Base-by-base conservation (phyloP, 2,329 filamentous ascomycete species). In the Talaromyces marneffei region DNA sequence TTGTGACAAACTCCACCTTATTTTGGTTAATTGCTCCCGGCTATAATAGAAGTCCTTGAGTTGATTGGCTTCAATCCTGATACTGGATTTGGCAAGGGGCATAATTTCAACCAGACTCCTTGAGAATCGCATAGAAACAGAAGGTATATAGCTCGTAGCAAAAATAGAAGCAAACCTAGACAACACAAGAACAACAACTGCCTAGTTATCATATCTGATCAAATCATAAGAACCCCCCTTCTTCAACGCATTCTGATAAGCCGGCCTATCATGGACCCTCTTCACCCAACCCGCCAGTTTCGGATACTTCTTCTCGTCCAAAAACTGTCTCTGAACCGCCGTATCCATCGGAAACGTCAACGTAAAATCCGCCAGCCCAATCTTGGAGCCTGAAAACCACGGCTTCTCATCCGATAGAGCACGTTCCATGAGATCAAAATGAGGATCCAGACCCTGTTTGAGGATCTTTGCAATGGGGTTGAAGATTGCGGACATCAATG, bases 181-280 rank as follows among this genome's bases (percentile, higher is more conserved):
- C 10, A 31, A 33, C 4, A 52, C 4, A 37, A 16, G 27, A 8
- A 40, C 14, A 16, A 10, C 18, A 10, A n/a, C n/a, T n/a, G n/a
- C 27, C 16, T 53, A 58, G 10, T 48, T 16, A 20, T 62, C 60
- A 59, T 54, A 59, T 23, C 18, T 29, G 7, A 60, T 53, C 37
- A 74, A 60, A 63, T 74, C 67, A 64, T 73, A 74, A 5, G 65
- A 65, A 63, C 71, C 71, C 7, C 71, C 71, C 63, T 72, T 74
- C 61, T 70, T 66, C 46, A 72, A 40, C 3, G 62, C 69, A 46
- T 65, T 68, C 65, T 70, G 72, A 67, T 72, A 74, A 8, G 70
- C 71, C 4, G 67, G 67, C 37, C 70, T 66, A 4, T 65, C 65
- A 33, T 63, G 57, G 7, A 74, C 59, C 48, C 67, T 72, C 59